A percentile compares a stretch with the other conserved stretches of the same genome.
These are phyloP conservation scores for Solanum bulbocastanum DNA, from an alignment of 257 asterid species.

Conservation along the genomic window DNA sequence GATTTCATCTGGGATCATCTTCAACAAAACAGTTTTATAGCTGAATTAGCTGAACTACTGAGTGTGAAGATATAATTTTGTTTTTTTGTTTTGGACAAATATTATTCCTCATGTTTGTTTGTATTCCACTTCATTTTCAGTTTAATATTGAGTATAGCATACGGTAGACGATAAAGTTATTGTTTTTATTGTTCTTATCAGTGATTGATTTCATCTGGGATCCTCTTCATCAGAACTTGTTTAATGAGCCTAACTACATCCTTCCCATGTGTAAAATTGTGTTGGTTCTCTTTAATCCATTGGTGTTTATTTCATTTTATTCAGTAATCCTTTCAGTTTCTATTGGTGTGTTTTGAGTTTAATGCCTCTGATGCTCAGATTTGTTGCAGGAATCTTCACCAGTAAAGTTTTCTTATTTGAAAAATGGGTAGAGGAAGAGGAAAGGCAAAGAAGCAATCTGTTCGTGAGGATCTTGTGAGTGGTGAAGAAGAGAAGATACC, in stretches of 20 bases:
- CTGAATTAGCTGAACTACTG: not conserved
- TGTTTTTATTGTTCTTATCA: not conserved
- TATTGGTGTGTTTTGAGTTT: not conserved
- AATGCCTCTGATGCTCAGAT: not conserved
- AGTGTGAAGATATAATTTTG: not conserved
- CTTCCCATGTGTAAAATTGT: not conserved
- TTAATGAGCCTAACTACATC: not conserved
- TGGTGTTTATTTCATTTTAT: not conserved
- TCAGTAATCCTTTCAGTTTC: not conserved
- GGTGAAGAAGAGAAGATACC: constrained; percentile 76
- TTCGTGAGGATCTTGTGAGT: constrained; percentile 43
- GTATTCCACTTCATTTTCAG: not conserved
- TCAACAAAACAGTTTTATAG: not conserved
- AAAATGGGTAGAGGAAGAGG: constrained; percentile 85
- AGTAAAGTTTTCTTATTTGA: not conserved
- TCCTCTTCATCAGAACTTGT: not conserved
- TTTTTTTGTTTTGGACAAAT: not conserved
- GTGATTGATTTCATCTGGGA: not conserved
- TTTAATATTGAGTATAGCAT: not conserved
- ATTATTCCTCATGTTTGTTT: not conserved
- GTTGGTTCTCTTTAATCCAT: not conserved
- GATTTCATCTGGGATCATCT: not conserved
- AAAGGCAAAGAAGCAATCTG: constrained; percentile 54
- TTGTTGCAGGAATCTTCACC: constrained; percentile 23
- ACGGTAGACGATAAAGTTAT: not conserved